Evolutionary conservation across 1,284 basidiomycete genomes (phyloP), one percentile per base, ranked within the genome.

Genomic region (Ganoderma sinense): DNA sequence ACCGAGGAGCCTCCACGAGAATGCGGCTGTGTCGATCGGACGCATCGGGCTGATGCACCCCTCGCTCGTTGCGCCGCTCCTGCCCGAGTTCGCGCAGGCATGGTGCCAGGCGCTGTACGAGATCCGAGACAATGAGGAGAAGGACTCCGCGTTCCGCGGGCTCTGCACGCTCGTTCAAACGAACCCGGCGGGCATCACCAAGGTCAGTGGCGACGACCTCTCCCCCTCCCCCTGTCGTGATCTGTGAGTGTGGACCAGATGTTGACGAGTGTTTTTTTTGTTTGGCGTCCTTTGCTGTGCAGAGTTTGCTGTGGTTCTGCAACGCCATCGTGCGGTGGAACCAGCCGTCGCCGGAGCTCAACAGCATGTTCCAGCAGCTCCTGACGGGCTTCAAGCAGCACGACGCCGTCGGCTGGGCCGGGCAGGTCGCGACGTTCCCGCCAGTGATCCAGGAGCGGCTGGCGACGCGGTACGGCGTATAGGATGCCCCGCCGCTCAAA

Each of bases 81-180:
- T 99, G 56, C 89, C 91, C 7, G 92, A 95, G 74, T 99, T 98
- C 81, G 96, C 97, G 11, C 94, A 96, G 80, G 91, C 94, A 13
- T 99, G 98, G 98, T 99, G 97, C 82, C 94, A 96, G 76, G 97
- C 97, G 10, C 83, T 99, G 68, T 97, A 97, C 82, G 98, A 99
- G 81, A 99, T 99, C 81, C 94, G 98, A 76, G 98, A 99, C 80
- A 99, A 99, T 78, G 97, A 99, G 76, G 98, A 99, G 85, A 99
- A 99, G 84, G 98, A 99, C 79, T 98, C 96, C n/a, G 98, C 98
- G 6, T 99, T 99, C 89, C 88, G 97, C 69, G 98, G 98, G 2
- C 89, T 99, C 76, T 99, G 98, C 83, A 96, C 96, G 66, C 92
- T 99, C 71, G 96, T 99, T 73, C 94, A 97, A 81, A 90, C 91